Evolutionary conservation across 2,329 filamentous ascomycete genomes (phyloP), one percentile per base, ranked within the genome.

Genomic region (Fusarium sp.): DNA sequence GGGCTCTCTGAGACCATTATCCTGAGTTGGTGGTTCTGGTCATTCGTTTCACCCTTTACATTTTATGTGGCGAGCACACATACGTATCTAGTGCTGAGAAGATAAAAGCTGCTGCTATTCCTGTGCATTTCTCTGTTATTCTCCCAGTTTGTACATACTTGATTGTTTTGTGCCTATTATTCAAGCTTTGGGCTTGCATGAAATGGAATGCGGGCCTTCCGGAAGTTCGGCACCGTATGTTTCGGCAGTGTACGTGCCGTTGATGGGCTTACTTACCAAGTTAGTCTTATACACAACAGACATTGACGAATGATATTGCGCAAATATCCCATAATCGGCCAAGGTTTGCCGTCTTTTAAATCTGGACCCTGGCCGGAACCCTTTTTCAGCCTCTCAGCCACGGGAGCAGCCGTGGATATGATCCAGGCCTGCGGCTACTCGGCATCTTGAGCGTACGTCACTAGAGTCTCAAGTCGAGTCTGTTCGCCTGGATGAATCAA

Each of bases 31-130:
- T 88, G 84, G 83, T 83, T 80, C 78, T 79, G 85, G 85, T 82
- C 80, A 84, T 85, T 89, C 87, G 87, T 90, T 89, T 88, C 84
- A 85, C 87, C 84, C 86, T 84, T 83, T 73, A 90, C 87, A 89
- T 84, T 63, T 67, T 55, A 24, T 52, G 38, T 40, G 36, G n/a
- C 53, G 22, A 44, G 53, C 45, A 36, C 28, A 42, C 22, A 28
- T 42, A 44, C 11, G 5, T 46, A 42, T 42, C 10, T 42, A 15
- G n/a, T 46, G 26, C 26, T 33, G 31, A 24, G 22, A 4, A 19
- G 14, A 40, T 14, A 50, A 40, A 31, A 31, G 24, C 7, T 33
- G 43, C 24, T 31, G n/a, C 21, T 55, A 43, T 67, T 43, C 14
- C 47, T 52, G 19, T 45, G 22, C 28, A 7, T 49, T 47, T 42